Conservation (phyloP, 2,329 filamentous ascomycete species). For the Teratosphaeriaceae sp. region DNA sequence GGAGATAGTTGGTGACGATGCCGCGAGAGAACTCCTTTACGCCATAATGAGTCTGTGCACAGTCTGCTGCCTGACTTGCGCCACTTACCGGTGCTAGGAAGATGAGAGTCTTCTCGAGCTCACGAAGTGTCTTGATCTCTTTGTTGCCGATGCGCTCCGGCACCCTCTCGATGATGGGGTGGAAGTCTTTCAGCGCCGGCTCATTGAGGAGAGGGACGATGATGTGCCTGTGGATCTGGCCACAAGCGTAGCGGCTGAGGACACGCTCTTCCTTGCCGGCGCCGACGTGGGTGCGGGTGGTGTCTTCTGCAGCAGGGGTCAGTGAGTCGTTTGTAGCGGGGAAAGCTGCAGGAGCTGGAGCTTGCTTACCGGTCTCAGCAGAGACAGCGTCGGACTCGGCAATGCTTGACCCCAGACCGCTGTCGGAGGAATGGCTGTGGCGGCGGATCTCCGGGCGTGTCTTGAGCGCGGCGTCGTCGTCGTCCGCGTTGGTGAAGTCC, state of each 20-base stretch:
- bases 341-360: conserved; percentile 3
- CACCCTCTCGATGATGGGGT: conserved; percentile 69
- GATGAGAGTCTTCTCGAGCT: conserved; percentile 88
- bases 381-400: conserved; percentile 28
- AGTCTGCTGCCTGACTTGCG: conserved; percentile 41
- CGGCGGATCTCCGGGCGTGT: conserved; percentile 33
- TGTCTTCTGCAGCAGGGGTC: conserved; percentile 6
- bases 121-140: conserved; percentile 83
- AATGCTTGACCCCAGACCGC: conserved; percentile 79
- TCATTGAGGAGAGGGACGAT: conserved; percentile 72
- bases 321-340: conserved; percentile 1
- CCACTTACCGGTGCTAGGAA: conserved; percentile 89
- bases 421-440: conserved; percentile 73
- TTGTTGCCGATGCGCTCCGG: conserved; percentile 74
- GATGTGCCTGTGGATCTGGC: conserved; percentile 73
- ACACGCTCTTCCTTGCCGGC: conserved; percentile 37
- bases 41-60: conserved; percentile 59
- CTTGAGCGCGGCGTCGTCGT: conserved; percentile 17
- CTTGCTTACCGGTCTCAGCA: conserved; percentile 20
- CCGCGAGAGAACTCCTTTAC: conserved; percentile 65
- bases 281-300: conserved; percentile 38
- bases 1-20: conserved; percentile 72
- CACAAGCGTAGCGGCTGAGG: conserved; percentile 63
- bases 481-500: conserved; percentile 34
- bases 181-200: conserved; percentile 68